phyloP scores from a whole-genome alignment of 768 basidiomycete genomes.

The Termitomyces sp. region DNA sequence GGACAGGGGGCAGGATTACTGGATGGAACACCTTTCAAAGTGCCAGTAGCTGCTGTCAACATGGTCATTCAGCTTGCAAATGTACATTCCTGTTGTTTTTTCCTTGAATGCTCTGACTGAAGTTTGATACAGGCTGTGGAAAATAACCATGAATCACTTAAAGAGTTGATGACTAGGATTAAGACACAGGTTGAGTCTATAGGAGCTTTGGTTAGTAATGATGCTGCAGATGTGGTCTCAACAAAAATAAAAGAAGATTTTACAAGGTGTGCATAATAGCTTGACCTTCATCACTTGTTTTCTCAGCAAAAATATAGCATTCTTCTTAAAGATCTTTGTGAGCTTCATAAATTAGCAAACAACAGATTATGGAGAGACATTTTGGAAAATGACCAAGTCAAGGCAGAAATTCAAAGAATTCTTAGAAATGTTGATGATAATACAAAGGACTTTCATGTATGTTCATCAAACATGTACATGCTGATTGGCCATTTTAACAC shows the following conservation, averaged over 20 bases:
- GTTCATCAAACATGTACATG: background rate
- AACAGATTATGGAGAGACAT: background rate
- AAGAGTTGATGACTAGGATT: background rate
- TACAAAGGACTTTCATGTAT: constrained; percentile 7
- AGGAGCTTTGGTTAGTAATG: background rate
- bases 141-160: background rate
- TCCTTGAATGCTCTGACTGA: background rate
- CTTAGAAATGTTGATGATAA: constrained; percentile 2
- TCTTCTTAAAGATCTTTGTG: background rate
- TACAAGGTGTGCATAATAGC: background rate
- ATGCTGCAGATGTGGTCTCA: background rate
- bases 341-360: too few relatives aligned
- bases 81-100: background rate
- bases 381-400: constrained; percentile 9
- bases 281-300: background rate
- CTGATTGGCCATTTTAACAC: background rate
- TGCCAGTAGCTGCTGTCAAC: background rate
- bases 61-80: background rate
- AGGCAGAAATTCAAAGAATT: background rate
- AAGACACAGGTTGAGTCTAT: background rate
- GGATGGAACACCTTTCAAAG: background rate
- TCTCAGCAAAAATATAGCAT: background rate
- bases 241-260: background rate
- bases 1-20: background rate
- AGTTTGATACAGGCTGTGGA: background rate